Base-by-base conservation (phyloP, 768 basidiomycete species). In the Auricularia auricula-judae region DNA sequence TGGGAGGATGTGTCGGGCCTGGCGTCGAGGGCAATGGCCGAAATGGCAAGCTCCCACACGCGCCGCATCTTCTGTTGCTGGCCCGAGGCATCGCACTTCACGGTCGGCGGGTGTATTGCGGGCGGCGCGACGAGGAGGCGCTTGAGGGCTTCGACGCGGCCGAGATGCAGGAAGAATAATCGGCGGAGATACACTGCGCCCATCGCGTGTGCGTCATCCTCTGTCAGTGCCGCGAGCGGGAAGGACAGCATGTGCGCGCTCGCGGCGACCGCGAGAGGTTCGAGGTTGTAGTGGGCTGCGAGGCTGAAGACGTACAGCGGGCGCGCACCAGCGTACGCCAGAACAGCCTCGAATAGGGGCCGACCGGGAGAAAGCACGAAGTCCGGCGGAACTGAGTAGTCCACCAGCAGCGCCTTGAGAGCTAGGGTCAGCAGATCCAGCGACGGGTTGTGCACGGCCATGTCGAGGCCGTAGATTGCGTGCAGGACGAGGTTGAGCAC, bases 101-200 rank as follows among this genome's bases (percentile, higher is more conserved):
- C 0, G 84, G 90, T 16, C 89, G 87, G 2, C 86, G 85, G 63
- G 84, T 83, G 3, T 90, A 91, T 0, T 89, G 90, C 3, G 86
- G 29, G 29, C 29, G 29, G 29, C 2, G 29, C 82, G 4, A 88
- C 78, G 14, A 93, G 77, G 23, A 91, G 82, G 36, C 88, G 84
- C 72, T 92, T 93, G 36, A 93, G 80, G 8, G 90, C 90, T 65
- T 93, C 91, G 3, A 84, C 79, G 35, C 91, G 86, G 10, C 91
- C 90, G 69, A 91, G 86, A 69, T 93, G 91, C 33, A 93, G 77
- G 72, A 89, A 91, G 74, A 93, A 91, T 34, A 93, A 79, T 36
- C 87, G 84, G 69, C 89, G 91, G 66, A 93, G 76, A 70, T 93
- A 93, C 29, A 84, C 74, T 2, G 91, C 81, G 7, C 90, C 89